Percentiles rank a stretch among this genome's conserved stretches.
Conservation (phyloP, 305 asterid genomes). For the Ilex paraguariensis region DNA sequence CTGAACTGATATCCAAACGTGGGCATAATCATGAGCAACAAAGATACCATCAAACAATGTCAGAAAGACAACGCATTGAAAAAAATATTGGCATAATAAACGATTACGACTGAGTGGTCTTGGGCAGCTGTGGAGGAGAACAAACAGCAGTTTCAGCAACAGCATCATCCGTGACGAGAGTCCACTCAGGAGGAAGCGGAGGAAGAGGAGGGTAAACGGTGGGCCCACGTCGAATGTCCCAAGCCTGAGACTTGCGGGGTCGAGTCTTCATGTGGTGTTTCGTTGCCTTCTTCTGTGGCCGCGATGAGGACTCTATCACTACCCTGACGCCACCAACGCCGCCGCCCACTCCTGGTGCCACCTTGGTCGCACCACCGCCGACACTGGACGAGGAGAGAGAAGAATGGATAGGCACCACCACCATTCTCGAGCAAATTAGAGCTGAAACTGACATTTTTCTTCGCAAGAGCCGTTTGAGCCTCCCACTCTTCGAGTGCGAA, state of each 20-base stretch:
- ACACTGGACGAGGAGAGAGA: conserved; percentile 17
- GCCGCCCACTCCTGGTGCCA: background rate
- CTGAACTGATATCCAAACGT: too few relatives aligned
- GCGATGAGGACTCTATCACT: conserved; percentile 77
- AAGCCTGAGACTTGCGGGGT: conserved; percentile 71
- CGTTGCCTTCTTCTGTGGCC: conserved; percentile 97
- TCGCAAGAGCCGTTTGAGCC: too few relatives aligned
- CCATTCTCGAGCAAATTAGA: conserved; percentile 43
- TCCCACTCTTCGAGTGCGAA: too few relatives aligned
- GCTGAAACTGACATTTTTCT: conserved; percentile 56
- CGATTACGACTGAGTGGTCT: background rate
- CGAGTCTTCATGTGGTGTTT: conserved; percentile 89
- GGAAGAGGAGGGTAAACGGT: conserved; percentile 81
- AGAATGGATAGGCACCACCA: conserved; percentile 23
- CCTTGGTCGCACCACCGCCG: conserved; percentile 14
- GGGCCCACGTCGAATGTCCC: conserved; percentile 79
- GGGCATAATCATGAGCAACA: too few relatives aligned
- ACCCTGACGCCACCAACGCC: conserved; percentile 16
- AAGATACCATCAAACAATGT: too few relatives aligned
- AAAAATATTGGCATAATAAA: too few relatives aligned
- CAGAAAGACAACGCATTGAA: too few relatives aligned
- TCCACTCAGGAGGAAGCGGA: conserved; percentile 77
- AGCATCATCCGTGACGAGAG: conserved; percentile 37
- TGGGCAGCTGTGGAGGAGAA: conserved; percentile 21
- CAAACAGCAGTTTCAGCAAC: conserved; percentile 14